Evolutionary conservation across 163 green algal genomes (phyloP), one percentile per base, ranked within the genome.

Genomic region (Prototheca cutis): DNA sequence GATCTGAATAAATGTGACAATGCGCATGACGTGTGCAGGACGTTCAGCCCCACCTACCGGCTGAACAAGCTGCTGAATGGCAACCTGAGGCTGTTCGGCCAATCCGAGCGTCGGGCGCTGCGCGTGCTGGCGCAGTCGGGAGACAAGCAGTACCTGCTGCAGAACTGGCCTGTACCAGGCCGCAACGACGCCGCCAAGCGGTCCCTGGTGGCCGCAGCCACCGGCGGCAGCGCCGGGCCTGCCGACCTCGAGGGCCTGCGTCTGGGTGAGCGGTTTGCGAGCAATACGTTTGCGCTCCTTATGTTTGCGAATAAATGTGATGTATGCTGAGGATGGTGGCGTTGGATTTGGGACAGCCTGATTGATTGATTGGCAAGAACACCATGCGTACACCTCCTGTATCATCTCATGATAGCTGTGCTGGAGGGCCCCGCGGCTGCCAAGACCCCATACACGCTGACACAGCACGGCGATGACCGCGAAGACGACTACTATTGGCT

Each of bases 401-500:
- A 13, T 21, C 36, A 8, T 45, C 36, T 8, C 8, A 21, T 13
- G 10, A 13, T 13, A 45, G 36, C 33, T 0, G 57, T 90, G 40
- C 62, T 91, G 49, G 27, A 72, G 21, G 64, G 77, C 3, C 85
- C 85, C 0, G 25, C 59, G 19, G 62, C 81, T 1, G 8, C 58
- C 4, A 65, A 78, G 55, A 48, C 57, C 5, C 60, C 68, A 5
- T 67, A 84, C 40, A 30, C 58, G 19, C 49, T 92, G 30, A 57
- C 79, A 51, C 31, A 55, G 3, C 79, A 74, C 42, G 66, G 62
- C 34, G 66, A 74, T 21, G 49, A 55, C 4, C 56, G 86, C 0
- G 42, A 66, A 15, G 86, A 94, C 45, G 58, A 67, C 2, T 93
- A 86, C 61, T 92, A 93, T 62, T 93, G 85, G 84, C 68, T 94